Evolutionary conservation across 805 yeast genomes (phyloP).

Genomic region (Torulaspora quercuum): DNA sequence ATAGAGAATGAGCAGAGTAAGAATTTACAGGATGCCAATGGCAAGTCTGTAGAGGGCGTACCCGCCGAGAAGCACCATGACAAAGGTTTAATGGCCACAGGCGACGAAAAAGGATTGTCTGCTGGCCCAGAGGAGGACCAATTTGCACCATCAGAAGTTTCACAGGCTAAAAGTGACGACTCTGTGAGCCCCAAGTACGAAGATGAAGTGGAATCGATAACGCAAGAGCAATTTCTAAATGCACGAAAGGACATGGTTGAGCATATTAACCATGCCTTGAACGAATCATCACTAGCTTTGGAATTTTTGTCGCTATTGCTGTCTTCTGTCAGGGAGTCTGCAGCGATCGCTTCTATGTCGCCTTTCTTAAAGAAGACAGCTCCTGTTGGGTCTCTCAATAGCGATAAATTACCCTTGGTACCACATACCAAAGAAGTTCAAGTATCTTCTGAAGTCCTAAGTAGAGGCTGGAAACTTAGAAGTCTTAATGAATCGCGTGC

Average conservation of each 20-base stretch:
- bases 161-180: constrained; percentile 12
- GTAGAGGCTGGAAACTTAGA: constrained; percentile 78
- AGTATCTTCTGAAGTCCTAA: constrained; percentile 30
- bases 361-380: constrained; percentile 72
- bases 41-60: constrained; percentile 3
- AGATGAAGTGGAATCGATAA: constrained; percentile 21
- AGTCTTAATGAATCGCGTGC: constrained; percentile 56
- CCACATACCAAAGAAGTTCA: constrained; percentile 23
- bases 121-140: constrained; percentile 13
- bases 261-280: constrained; percentile 63
- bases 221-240: constrained; percentile 43
- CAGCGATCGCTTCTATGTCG: constrained; percentile 84
- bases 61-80: constrained; percentile 2
- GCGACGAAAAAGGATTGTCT: constrained; percentile 14
- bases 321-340: constrained; percentile 77
- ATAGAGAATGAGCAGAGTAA: constrained; percentile 28
- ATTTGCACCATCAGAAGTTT: constrained; percentile 6
- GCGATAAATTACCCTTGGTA: constrained; percentile 35
- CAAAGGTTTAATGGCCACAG: constrained; percentile 10
- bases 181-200: constrained; percentile 13
- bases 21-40: constrained; percentile 5
- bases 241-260: constrained; percentile 53
- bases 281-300: constrained; percentile 82
- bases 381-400: constrained; percentile 69
- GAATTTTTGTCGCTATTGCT: constrained; percentile 84